These are phyloP conservation scores for Thelonectria discophora DNA, from an alignment of 2,329 filamentous ascomycete species.

Conservation along the genomic window DNA sequence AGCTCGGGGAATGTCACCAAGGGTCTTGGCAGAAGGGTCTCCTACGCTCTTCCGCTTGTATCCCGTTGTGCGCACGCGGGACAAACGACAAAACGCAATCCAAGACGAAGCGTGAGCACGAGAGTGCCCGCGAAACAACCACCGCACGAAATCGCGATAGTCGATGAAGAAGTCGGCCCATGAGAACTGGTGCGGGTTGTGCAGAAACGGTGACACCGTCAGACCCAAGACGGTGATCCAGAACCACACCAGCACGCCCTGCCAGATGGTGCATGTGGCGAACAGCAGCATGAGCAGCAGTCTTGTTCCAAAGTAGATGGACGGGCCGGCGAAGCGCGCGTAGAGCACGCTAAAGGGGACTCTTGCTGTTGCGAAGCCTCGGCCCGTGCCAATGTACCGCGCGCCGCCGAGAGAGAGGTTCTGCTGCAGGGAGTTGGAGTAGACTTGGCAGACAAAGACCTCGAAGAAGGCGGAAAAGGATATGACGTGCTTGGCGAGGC, in stretches of 20 bases:
- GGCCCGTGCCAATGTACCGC: slow-evolving; percentile 97
- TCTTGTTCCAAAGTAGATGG: slow-evolving; percentile 93
- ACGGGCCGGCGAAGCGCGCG: slow-evolving; percentile 94
- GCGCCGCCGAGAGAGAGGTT: slow-evolving; percentile 96
- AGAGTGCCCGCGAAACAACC: slow-evolving; percentile 97
- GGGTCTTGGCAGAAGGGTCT: slow-evolving; percentile 91
- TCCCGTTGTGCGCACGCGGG: slow-evolving; percentile 93
- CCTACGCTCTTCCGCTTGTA: slow-evolving; percentile 97
- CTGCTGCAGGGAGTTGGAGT: slow-evolving; percentile 93
- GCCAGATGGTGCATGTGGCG: slow-evolving; percentile 91
- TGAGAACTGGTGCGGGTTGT: slow-evolving; percentile 98
- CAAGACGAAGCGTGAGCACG: slow-evolving; percentile 96
- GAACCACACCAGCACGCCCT: slow-evolving; percentile 89
- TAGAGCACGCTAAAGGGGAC: slow-evolving; percentile 98
- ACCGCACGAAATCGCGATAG: slow-evolving; percentile 96
- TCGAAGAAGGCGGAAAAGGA: slow-evolving; percentile 97
- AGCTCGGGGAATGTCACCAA: slow-evolving; percentile 89
- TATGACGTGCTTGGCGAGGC: slow-evolving; percentile 93
- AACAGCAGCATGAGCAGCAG: slow-evolving; percentile 95
- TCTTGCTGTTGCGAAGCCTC: slow-evolving; percentile 98
- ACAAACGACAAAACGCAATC: slow-evolving; percentile 96
- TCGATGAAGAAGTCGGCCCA: slow-evolving; percentile 99
- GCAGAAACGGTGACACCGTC: slow-evolving; percentile 92
- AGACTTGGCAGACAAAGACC: slow-evolving; percentile 98
- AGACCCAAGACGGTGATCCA: slow-evolving; percentile 92